These are phyloP conservation scores for Aspergillus affinis DNA, from an alignment of 495 filamentous ascomycete species.

Conservation along the genomic window DNA sequence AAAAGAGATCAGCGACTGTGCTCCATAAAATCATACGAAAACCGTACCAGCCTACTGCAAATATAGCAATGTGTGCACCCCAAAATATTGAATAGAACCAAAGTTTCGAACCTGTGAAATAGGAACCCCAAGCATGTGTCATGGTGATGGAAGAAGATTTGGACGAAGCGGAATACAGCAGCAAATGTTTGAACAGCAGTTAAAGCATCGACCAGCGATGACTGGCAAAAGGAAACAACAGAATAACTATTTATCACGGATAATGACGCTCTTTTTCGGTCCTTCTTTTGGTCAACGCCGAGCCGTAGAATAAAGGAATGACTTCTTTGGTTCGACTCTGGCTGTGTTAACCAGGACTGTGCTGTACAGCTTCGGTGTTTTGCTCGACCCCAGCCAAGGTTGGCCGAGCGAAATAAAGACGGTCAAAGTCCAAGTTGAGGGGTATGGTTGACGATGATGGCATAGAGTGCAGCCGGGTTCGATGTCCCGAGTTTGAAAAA, in stretches of 20 bases:
- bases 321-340: not conserved
- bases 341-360: not conserved
- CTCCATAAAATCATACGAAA: constrained; percentile 20
- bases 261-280: not conserved
- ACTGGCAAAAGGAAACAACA: constrained; percentile 5
- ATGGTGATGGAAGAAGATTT: constrained; percentile 11
- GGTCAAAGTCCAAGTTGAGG: not conserved
- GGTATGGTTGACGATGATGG: not conserved
- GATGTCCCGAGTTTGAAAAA: not conserved
- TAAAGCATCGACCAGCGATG: constrained; percentile 28
- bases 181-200: constrained; percentile 7
- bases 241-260: not conserved
- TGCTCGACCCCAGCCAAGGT: not conserved
- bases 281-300: not conserved
- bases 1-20: constrained; percentile 4
- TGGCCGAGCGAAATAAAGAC: not conserved
- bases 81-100: constrained; percentile 86
- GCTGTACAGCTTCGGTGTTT: not conserved
- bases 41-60: constrained; percentile 82
- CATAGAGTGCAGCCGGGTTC: not conserved
- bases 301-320: not conserved
- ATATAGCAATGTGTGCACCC: constrained; percentile 75
- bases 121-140: constrained; percentile 42
- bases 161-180: constrained; percentile 3
- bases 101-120: constrained; percentile 66